Evolutionary conservation across 2,329 filamentous ascomycete genomes (phyloP), one percentile per base, ranked within the genome.

Genomic region (Eutypa lata): DNA sequence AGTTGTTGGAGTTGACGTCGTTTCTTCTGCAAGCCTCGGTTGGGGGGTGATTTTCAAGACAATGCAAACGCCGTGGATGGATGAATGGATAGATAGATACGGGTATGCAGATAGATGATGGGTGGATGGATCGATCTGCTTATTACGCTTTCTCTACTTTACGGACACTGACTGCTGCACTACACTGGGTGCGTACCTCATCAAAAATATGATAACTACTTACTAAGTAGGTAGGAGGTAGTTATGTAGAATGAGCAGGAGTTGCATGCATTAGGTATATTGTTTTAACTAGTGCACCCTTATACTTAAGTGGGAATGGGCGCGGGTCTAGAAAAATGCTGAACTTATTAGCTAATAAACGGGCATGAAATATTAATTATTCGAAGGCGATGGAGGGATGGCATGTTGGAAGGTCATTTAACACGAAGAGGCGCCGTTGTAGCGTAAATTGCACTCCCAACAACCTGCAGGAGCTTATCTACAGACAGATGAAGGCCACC

Each of bases 1-100:
- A 22, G 47, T 53, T 45, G 18, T 21, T 42, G 38, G n/a, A 22
- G 19, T 42, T 22, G 38, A 42, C 38, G 38, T 42, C 38, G 38
- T 19, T 43, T 31, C 47, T 51, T 33, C 37, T 57, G 56, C 51
- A 49, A 60, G 50, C 55, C 54, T 61, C 56, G 53, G 59, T 55
- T 58, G 47, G 56, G 52, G 48, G 45, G 26, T 31, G 26, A 31
- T 10, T 31, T n/a, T 49, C 19, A 22, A 31, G 31, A 48, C 18
- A 43, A 31, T n/a, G 26, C 19, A 48, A 48, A 35, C 19, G 43
- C 38, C 3, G 14, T 13, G 38, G 26, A 31, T 10, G 26, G 26
- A 31, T 31, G 26, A 10, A 6, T 31, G 26, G 26, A 6, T 31
- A 10, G 26, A 31, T 31, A 10, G 26, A 6, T 31, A 10, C 26